These are phyloP conservation scores for Fraxinus quadrangulata DNA, from an alignment of 257 asterid genomes.

Conservation along the genomic window DNA sequence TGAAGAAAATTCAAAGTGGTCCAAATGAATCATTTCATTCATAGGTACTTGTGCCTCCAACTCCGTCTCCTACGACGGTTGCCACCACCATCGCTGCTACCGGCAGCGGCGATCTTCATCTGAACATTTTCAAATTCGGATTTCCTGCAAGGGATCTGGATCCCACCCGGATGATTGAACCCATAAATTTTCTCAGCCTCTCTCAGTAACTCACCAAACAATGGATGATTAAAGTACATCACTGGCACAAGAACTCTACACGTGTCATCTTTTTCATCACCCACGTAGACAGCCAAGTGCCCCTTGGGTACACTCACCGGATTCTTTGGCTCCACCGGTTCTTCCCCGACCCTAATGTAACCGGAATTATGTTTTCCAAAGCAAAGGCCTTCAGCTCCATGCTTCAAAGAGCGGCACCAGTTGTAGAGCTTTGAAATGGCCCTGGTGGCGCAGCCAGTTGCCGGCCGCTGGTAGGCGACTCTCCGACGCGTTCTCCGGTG, in stretches of 20 bases:
- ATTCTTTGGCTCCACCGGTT: constrained; percentile 8
- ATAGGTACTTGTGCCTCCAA: constrained; percentile 7
- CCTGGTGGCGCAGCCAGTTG: constrained; percentile 17
- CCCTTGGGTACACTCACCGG: constrained; percentile 49
- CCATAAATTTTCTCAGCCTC: constrained; percentile 64
- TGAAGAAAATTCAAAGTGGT: background rate
- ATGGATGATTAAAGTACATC: constrained; percentile 60
- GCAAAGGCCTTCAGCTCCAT: constrained; percentile 27
- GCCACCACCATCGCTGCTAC: constrained; percentile 37
- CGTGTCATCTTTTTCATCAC: constrained; percentile 45
- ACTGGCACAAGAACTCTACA: constrained; percentile 72
- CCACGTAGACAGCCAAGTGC: constrained; percentile 70
- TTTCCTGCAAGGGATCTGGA: constrained; percentile 69
- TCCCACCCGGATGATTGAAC: constrained; percentile 58
- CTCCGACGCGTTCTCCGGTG: constrained; percentile 30
- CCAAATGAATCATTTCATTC: background rate
- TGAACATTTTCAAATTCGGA: constrained; percentile 56
- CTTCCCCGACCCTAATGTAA: constrained; percentile 41
- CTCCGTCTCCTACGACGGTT: constrained; percentile 33
- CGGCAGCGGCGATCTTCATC: constrained; percentile 54
- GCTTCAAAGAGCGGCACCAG: constrained; percentile 36
- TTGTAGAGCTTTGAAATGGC: constrained; percentile 38
- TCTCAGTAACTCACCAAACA: constrained; percentile 53
- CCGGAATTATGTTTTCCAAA: constrained; percentile 27
- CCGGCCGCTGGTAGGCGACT: constrained; percentile 22